These are phyloP conservation scores for Pestalotiopsis sp. DNA, from an alignment of 2,329 filamentous ascomycete species.

Conservation along the genomic window DNA sequence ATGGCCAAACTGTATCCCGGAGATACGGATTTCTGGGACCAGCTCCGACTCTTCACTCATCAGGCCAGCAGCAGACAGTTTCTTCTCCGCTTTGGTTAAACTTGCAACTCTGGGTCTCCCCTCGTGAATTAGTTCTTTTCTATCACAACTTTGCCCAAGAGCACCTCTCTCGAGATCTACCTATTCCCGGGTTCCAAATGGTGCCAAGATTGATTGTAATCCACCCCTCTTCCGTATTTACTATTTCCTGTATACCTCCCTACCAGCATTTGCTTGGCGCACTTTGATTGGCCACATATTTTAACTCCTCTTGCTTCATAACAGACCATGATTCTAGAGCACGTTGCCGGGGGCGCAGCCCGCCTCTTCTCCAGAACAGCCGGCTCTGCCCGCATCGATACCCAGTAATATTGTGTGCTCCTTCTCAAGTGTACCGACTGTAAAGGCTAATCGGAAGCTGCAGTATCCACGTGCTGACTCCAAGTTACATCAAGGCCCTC, in stretches of 20 bases:
- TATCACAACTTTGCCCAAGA: no score
- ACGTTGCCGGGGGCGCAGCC: not conserved
- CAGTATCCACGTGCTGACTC: slow-evolving; percentile 6
- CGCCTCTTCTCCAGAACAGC: not conserved
- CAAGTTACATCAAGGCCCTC: not conserved
- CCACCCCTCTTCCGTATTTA: not conserved
- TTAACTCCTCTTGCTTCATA: not conserved
- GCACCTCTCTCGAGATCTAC: not conserved
- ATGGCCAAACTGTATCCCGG: no score
- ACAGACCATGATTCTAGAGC: not conserved
- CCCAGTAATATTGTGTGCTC: not conserved
- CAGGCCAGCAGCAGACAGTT: no score
- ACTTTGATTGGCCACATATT: not conserved
- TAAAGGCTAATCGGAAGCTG: not conserved
- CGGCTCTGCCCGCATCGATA: slow-evolving; percentile 1
- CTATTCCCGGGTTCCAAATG: not conserved
- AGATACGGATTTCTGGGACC: no score
- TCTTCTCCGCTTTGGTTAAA: no score
- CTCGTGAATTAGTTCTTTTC: no score
- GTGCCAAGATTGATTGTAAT: not conserved
- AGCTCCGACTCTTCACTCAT: no score
- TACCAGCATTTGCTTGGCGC: not conserved
- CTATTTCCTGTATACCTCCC: not conserved
- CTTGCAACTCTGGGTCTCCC: no score
- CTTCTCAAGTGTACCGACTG: not conserved